Evolutionary conservation across 805 yeast species (phyloP), one percentile per base, ranked within the genome.

Genomic region (Torulaspora indica): DNA sequence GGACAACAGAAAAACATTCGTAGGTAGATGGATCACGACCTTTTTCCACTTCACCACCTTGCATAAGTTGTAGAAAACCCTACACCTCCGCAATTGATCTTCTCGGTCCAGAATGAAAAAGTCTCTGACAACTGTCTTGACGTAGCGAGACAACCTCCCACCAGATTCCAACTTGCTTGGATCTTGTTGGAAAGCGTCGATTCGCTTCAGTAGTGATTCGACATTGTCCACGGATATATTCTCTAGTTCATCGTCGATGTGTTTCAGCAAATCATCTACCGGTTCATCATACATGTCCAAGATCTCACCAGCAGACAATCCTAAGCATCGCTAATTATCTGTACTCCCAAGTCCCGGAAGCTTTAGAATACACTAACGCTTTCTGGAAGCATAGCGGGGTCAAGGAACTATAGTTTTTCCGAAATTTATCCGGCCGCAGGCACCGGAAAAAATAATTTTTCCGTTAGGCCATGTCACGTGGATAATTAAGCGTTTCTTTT

Each of bases 1-100:
- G 0, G 72, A 69, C 5, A 86, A 59, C 12, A 76, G 54, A 43
- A 70, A 65, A 1, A 84, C 75, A 42, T 84, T 81, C 23, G 83
- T 78, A 2, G 81, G 71, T 39, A 87, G 71, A 61, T 76, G 77
- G 46, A 73, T 73, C n/a, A 77, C 64, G 3, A 84, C 68, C 10
- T 73, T 68, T 61, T 85, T 85, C 51, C 77, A 67, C 0, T 86
- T 85, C 32, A 91, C 67, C 6, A 86, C 73, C 55, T 84, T 86
- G 20, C 81, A 66, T 14, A 88, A 63, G 6, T 68, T 69, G 61
- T 88, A 89, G 38, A 82, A 69, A 0, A 79, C 57, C 27, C 65
- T 55, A 3, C 67, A 45, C 10, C 50, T 49, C 28, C 46, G 33
- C n/a, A 43, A 23, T 18, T 38, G 38, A 2, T 15, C 30, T 4